Percentiles rank a stretch among this genome's conserved stretches.
Evolutionary conservation across 257 asterid species (phyloP).

Genomic region (Nicotiana otophora): DNA sequence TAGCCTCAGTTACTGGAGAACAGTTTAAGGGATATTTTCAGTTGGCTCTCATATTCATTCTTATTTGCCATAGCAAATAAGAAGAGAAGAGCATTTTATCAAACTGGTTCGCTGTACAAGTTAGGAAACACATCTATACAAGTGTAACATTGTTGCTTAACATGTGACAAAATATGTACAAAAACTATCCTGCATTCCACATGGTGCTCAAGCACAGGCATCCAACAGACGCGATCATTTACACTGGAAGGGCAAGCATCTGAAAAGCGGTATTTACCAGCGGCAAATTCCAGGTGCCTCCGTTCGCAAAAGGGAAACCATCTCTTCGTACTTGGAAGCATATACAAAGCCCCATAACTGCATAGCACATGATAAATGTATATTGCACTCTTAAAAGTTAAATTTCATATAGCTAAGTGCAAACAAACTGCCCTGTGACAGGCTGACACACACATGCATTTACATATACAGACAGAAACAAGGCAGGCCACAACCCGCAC

Average conservation of each 20-base stretch:
- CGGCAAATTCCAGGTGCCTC: conserved; percentile 80
- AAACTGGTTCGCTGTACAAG: background rate
- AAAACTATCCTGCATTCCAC: background rate
- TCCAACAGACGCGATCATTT: background rate
- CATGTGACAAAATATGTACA: background rate
- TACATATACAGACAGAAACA: background rate
- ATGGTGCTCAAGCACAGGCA: background rate
- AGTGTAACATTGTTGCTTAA: background rate
- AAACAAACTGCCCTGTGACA: background rate
- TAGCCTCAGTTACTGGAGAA: background rate
- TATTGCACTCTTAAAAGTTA: background rate
- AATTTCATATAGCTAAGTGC: background rate
- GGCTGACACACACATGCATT: background rate
- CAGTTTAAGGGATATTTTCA: background rate
- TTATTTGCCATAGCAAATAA: background rate
- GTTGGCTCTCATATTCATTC: background rate
- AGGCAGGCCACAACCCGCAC: background rate
- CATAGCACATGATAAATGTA: background rate
- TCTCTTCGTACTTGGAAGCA: conserved; percentile 78
- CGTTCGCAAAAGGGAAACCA: conserved; percentile 48
- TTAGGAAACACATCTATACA: background rate
- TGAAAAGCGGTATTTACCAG: conserved; percentile 18
- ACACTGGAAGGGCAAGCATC: background rate
- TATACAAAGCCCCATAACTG: conserved; percentile 94
- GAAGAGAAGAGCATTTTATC: background rate